These are phyloP conservation scores for Cyberlindnera japonica DNA, from an alignment of 805 yeast genomes.

Conservation along the genomic window DNA sequence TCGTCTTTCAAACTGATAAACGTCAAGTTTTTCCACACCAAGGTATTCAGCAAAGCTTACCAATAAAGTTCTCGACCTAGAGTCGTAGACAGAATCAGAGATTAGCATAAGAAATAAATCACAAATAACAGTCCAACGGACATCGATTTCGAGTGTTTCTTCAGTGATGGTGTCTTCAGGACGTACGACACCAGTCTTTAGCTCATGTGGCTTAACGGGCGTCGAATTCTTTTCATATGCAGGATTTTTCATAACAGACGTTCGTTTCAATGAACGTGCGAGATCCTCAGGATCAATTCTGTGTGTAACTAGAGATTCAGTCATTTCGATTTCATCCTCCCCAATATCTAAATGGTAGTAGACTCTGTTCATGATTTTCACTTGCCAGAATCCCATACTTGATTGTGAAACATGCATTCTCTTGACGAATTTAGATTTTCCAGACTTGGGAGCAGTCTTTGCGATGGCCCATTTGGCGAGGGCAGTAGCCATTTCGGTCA, in stretches of 20 bases:
- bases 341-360: conserved; percentile 77
- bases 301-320: conserved; percentile 79
- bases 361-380: conserved; percentile 62
- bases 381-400: conserved; percentile 82
- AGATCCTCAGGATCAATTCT: conserved; percentile 76
- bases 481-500: conserved; percentile 79
- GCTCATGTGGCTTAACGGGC: conserved; percentile 11
- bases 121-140: conserved; percentile 92
- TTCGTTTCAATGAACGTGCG: conserved; percentile 53
- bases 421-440: conserved; percentile 46
- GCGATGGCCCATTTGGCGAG: conserved; percentile 53
- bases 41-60: conserved; percentile 62
- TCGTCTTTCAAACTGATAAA: conserved; percentile 85
- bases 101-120: conserved; percentile 79
- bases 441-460: conserved; percentile 41
- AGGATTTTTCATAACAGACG: conserved; percentile 51
- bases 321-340: conserved; percentile 80
- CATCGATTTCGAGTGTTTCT: conserved; percentile 56
- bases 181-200: conserved; percentile 4
- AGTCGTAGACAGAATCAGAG: conserved; percentile 82
- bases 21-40: conserved; percentile 59
- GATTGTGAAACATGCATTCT: conserved; percentile 65
- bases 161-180: conserved; percentile 27
- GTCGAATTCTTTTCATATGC: conserved; percentile 26
- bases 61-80: conserved; percentile 82